Base-by-base conservation (phyloP, 2,329 filamentous ascomycete species). In the Aspergillus udagawae region DNA sequence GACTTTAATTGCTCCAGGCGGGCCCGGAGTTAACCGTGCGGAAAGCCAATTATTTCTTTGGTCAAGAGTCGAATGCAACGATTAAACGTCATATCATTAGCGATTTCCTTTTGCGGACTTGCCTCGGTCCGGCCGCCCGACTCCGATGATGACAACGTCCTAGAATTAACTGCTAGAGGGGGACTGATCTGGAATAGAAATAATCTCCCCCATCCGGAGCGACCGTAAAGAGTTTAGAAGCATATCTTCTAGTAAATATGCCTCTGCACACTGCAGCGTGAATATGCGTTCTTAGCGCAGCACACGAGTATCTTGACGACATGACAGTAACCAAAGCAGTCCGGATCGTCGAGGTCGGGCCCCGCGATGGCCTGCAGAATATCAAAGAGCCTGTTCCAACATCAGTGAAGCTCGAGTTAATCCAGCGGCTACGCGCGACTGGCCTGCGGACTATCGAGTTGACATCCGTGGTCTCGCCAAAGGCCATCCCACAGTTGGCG, bases 321-420 rank as follows among this genome's bases (percentile, higher is more conserved):
- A 49, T 49, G 28, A 42, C 45, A 20, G 25, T 17, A 27, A 20
- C 20, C 17, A 47, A 56, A 14, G 32, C 59, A 32, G 79, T 84
- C 42, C 77, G 81, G 44, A 86, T 95, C 42, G 87, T 94, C 60
- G 91, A 95, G 77, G 91, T 95, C 60, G 90, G 90, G 8, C 90
- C 91, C 35, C 82, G 91, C 63, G 91, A 95, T 77, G 91, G 91
- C n/a, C 77, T 95, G 53, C 91, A 96, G 71, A 95, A 94, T 70
- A 89, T 94, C 77, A 89, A 89, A 75, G 83, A 79, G 61, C 80
- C 80, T 28, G 88, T 95, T 61, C 79, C 89, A 0, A 78, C 90
- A 10, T 79, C 81, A 6, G 91, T 86, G 2, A 95, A 95, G 74
- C 83, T 93, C 55, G 85, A 92, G 63, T 75, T 95, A 53, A 89